Base-by-base conservation (phyloP, 257 asterid species). In the Solanum raphanifolium region DNA sequence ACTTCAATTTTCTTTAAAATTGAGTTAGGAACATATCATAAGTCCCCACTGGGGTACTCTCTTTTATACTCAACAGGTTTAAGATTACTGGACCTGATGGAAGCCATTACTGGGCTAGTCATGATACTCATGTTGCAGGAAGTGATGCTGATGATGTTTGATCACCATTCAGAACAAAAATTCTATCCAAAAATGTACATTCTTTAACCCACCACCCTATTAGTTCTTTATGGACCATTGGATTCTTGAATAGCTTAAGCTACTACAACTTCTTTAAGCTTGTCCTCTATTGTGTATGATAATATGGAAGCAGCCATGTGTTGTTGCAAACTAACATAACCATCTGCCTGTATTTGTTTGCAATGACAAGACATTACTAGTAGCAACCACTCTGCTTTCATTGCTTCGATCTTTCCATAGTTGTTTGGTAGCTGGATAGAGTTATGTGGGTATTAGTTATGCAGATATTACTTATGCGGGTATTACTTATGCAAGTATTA, bases 91-190 rank as follows among this genome's bases (percentile, higher is more conserved):
- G 89, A 1, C 89, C 91, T 16, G 86, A 73, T 31, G 87, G 87
- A 81, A 86, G 69, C 76, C 9, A 71, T 65, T 94, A 95, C 71
- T 92, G 94, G 94, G 91, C 87, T 55, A 91, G 91, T 73, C 97
- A 90, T 34, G 98, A 92, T 66, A 89, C 91, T 5, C 94, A 90
- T 82, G 83, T 90, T 29, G 97, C 92, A 76, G 97, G 96, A 86
- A 95, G 95, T 87, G 97, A 93, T 87, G 93, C 91, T 1, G 97
- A 94, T 62, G 95, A 95, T 84, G 92, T 72, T 83, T 93, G 89
- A 90, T 88, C 86, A 86, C 60, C 16, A 43, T 23, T 12, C 46
- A 55, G 88, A 86, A 73, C 27, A 10, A 34, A 46, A 87, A 34
- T 55, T 86, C 74, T 34, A 84, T 92, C 90, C 90, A 83, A 88